Evolutionary conservation across 345 rosid species (phyloP).

Genomic region (Sonneratia caseolaris): DNA sequence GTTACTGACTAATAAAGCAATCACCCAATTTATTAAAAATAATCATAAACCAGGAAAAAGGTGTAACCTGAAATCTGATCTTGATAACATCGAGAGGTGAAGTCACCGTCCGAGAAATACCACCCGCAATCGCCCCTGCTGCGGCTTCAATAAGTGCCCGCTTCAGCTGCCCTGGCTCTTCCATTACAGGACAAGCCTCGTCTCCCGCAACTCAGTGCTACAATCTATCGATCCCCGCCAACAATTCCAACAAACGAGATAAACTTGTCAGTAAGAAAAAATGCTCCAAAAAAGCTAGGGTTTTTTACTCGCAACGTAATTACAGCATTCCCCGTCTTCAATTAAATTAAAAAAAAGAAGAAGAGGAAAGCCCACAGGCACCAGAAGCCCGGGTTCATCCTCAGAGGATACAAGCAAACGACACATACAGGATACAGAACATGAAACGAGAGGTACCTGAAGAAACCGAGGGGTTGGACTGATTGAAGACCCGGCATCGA

Average conservation of each 20-base stretch:
- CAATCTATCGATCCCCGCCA: conserved; percentile 3
- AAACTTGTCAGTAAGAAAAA: background rate
- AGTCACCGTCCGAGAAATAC: conserved; percentile 73
- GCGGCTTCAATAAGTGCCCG: conserved; percentile 49
- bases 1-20: conserved; percentile 1
- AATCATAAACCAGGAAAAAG: background rate
- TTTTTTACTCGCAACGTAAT: background rate
- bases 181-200: conserved; percentile 17
- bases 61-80: conserved; percentile 90
- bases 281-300: background rate
- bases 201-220: background rate
- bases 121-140: conserved; percentile 83
- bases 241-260: background rate
- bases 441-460: background rate
- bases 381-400: background rate
- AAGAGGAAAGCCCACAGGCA: background rate
- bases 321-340: background rate
- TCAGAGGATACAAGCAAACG: background rate
- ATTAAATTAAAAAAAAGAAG: background rate
- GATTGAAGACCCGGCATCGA: background rate
- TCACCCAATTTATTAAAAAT: background rate
- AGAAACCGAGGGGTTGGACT: background rate
- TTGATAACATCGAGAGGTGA: conserved; percentile 98
- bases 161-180: conserved; percentile 67
- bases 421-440: background rate